Percentiles rank a stretch among this genome's conserved stretches.
phyloP scores from a whole-genome alignment of 805 yeast genomes.

The Pichia manshurica region DNA sequence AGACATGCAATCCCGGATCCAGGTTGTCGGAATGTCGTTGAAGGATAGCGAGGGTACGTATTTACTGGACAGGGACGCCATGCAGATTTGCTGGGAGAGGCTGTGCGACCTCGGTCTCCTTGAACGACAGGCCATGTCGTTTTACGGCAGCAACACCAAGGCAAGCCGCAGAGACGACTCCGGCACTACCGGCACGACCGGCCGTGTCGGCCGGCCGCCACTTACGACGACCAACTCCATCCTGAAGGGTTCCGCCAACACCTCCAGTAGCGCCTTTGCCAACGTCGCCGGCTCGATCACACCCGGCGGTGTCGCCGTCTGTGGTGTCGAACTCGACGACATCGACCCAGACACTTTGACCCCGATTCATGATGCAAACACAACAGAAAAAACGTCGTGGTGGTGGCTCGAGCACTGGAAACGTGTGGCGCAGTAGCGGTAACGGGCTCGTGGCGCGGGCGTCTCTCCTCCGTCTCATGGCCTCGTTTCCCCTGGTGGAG shows the following conservation, averaged over 20 bases:
- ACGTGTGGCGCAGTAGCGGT: background rate
- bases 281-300: background rate
- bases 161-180: slow-evolving; percentile 3
- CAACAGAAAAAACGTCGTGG: background rate
- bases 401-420: background rate
- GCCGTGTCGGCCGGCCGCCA: background rate
- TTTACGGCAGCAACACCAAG: background rate
- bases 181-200: slow-evolving; percentile 8
- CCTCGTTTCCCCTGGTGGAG: background rate
- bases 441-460: background rate
- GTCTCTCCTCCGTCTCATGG: background rate
- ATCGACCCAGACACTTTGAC: background rate
- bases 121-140: background rate
- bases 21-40: slow-evolving; percentile 15
- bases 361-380: background rate
- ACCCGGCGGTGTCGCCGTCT: slow-evolving; percentile 8
- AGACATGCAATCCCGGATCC: slow-evolving; percentile 22
- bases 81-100: slow-evolving; percentile 20
- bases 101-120: slow-evolving; percentile 12
- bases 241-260: background rate
- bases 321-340: slow-evolving; percentile 12
- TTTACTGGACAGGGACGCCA: slow-evolving; percentile 6
- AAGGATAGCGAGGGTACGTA: slow-evolving; percentile 4
- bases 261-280: background rate
- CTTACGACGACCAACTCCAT: background rate